A percentile compares a stretch with the other conserved stretches of the same genome.
These are phyloP conservation scores for Lathyrus sativus DNA, from an alignment of 306 rosid genomes.

Conservation along the genomic window DNA sequence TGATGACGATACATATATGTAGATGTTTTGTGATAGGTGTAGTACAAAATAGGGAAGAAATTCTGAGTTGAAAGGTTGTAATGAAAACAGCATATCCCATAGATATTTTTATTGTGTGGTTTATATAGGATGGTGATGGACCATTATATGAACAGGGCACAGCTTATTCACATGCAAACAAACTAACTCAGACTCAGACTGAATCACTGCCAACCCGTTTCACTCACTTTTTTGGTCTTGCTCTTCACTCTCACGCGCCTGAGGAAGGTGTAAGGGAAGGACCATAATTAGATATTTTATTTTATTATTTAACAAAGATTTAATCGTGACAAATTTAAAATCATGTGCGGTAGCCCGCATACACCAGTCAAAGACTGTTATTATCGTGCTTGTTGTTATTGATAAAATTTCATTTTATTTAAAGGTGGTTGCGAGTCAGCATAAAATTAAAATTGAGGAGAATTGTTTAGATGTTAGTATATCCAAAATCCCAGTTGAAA, in stretches of 20 bases:
- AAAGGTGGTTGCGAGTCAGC: too few relatives aligned
- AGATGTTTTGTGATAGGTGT: conserved; percentile 3
- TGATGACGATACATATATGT: conserved; percentile 5
- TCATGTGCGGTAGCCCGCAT: too few relatives aligned
- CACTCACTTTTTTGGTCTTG: not conserved
- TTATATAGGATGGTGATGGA: not conserved
- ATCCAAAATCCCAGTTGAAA: conserved; percentile 27
- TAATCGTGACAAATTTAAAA: too few relatives aligned
- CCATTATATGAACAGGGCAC: not conserved
- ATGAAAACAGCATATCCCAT: conserved; percentile 9
- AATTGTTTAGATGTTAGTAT: too few relatives aligned
- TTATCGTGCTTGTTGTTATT: too few relatives aligned
- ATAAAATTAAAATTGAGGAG: too few relatives aligned
- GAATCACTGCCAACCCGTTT: not conserved
- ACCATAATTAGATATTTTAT: too few relatives aligned
- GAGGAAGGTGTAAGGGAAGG: too few relatives aligned
- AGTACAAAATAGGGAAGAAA: conserved; percentile 11
- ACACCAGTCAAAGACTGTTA: too few relatives aligned
- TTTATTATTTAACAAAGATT: too few relatives aligned
- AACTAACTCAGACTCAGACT: not conserved
- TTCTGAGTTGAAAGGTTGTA: conserved; percentile 2
- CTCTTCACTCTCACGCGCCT: not conserved
- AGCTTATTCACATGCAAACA: not conserved
- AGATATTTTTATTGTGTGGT: conserved; percentile 22
- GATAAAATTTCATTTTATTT: too few relatives aligned